Percentiles rank a stretch among this genome's conserved stretches.
Evolutionary conservation across 345 rosid species (phyloP).

Genomic region (Citrus sp.): DNA sequence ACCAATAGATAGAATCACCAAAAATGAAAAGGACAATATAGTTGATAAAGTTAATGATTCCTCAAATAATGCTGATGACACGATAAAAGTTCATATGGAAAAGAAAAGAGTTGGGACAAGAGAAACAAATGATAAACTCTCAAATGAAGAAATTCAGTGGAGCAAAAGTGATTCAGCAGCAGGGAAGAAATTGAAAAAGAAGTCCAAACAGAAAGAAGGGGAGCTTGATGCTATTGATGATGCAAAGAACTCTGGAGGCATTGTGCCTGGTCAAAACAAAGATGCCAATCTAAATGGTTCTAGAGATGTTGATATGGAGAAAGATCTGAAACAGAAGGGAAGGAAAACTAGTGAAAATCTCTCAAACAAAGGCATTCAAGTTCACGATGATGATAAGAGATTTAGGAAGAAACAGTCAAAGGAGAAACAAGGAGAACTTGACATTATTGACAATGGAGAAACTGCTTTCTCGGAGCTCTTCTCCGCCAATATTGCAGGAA

Average conservation of each 20-base stretch:
- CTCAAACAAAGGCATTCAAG: conserved; percentile 15
- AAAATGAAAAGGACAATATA: conserved; percentile 20
- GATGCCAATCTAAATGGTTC: not conserved
- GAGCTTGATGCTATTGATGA: conserved; percentile 50
- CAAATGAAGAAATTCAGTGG: conserved; percentile 15
- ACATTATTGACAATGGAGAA: conserved; percentile 58
- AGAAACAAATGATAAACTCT: conserved; percentile 13
- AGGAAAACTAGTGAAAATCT: conserved; percentile 22
- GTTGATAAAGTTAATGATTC: conserved; percentile 19
- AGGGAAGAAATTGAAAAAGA: conserved; percentile 31
- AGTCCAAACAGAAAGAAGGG: conserved; percentile 20
- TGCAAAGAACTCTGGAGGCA: conserved; percentile 20
- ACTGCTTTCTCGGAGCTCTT: conserved; percentile 61
- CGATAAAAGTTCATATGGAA: conserved; percentile 22
- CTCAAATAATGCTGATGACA: conserved; percentile 13
- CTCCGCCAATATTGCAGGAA: conserved; percentile 19
- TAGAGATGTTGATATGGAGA: too few species aligned
- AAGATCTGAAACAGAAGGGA: not conserved
- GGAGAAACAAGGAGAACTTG: conserved; percentile 36
- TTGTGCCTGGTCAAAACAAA: conserved; percentile 8
- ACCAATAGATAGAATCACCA: conserved; percentile 47
- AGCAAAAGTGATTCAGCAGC: conserved; percentile 1
- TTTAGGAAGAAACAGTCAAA: conserved; percentile 27
- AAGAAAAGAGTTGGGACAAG: conserved; percentile 12
- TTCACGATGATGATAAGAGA: not conserved